Percentiles rank a stretch among this genome's conserved stretches.
These are phyloP conservation scores for Lagerstroemia speciosa DNA, from an alignment of 345 rosid species.

Conservation along the genomic window DNA sequence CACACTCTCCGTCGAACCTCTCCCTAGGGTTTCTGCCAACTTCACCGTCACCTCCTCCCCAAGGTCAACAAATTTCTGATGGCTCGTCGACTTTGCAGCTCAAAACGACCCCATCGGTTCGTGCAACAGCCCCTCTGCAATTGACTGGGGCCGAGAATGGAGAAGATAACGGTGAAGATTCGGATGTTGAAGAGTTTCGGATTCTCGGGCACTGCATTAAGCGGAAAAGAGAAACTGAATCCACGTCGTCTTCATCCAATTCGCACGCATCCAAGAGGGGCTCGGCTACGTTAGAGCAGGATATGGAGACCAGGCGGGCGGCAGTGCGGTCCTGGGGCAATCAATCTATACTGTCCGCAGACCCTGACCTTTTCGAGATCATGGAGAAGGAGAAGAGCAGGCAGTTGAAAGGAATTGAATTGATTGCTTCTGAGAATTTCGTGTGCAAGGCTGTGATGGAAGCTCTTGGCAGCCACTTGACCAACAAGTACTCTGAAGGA, in stretches of 20 bases:
- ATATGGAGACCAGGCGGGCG: slow-evolving; percentile 24
- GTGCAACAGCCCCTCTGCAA: slow-evolving; percentile 36
- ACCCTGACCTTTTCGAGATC: slow-evolving; percentile 44
- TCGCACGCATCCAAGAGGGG: slow-evolving; percentile 15
- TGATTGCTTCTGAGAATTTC: slow-evolving; percentile 77
- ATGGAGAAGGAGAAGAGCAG: slow-evolving; percentile 64
- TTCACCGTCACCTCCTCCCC: slow-evolving; percentile 16
- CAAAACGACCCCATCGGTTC: slow-evolving; percentile 18
- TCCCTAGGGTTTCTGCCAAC: slow-evolving; percentile 31
- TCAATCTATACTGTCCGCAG: slow-evolving; percentile 40
- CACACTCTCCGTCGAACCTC: slow-evolving; percentile 30
- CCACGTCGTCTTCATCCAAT: slow-evolving; percentile 17
- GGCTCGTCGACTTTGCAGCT: slow-evolving; percentile 37
- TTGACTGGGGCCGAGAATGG: slow-evolving; percentile 23
- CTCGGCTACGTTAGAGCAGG: slow-evolving; percentile 14
- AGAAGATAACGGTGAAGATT: slow-evolving; percentile 17
- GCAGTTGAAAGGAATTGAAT: slow-evolving; percentile 54
- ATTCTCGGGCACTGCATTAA: slow-evolving; percentile 64
- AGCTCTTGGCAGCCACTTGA: slow-evolving; percentile 67
- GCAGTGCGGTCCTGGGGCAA: slow-evolving; percentile 43
- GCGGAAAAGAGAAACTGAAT: slow-evolving; percentile 23
- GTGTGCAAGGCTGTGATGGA: slow-evolving; percentile 70
- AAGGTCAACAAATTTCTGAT: slow-evolving; percentile 23
- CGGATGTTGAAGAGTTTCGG: slow-evolving; percentile 41
- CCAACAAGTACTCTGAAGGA: slow-evolving; percentile 74